Evolutionary conservation across 2,329 filamentous ascomycete species (phyloP).

Genomic region (Penicillium sumatraense): DNA sequence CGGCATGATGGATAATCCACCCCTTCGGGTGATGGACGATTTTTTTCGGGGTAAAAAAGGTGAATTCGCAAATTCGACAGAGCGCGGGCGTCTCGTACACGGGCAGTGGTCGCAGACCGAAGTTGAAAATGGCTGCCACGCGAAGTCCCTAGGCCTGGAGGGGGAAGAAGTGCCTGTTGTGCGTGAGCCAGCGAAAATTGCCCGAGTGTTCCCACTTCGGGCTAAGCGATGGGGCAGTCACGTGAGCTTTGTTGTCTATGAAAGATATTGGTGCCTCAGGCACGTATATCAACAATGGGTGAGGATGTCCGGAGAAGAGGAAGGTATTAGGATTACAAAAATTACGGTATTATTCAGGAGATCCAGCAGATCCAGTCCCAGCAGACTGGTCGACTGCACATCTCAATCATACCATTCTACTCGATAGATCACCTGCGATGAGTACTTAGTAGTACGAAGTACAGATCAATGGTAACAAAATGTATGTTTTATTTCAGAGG

Average conservation of each 20-base stretch:
- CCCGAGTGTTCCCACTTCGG: constrained; percentile 36
- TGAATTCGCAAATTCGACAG: constrained; percentile 6
- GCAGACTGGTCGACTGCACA: neutral
- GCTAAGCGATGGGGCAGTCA: constrained; percentile 41
- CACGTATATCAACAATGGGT: neutral
- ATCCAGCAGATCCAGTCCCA: neutral
- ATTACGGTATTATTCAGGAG: neutral
- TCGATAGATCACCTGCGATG: no score
- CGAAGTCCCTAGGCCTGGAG: constrained; percentile 36
- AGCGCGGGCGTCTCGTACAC: constrained; percentile 30
- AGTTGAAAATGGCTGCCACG: constrained; percentile 40
- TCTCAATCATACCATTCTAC: neutral
- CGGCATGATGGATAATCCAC: constrained; percentile 69
- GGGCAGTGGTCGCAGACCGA: constrained; percentile 36
- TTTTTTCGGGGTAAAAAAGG: constrained; percentile 13
- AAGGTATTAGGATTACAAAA: neutral
- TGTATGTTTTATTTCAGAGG: no score
- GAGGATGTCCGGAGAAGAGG: no score
- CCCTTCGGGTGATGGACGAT: constrained; percentile 31
- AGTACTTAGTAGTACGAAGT: no score
- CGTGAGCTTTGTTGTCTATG: constrained; percentile 24
- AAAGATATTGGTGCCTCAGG: neutral
- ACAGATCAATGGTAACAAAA: no score
- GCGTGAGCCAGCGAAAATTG: constrained; percentile 41
- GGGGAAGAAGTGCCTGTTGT: constrained; percentile 37